Evolutionary conservation across 345 rosid species (phyloP).

Genomic region (Corchorus olitorius): DNA sequence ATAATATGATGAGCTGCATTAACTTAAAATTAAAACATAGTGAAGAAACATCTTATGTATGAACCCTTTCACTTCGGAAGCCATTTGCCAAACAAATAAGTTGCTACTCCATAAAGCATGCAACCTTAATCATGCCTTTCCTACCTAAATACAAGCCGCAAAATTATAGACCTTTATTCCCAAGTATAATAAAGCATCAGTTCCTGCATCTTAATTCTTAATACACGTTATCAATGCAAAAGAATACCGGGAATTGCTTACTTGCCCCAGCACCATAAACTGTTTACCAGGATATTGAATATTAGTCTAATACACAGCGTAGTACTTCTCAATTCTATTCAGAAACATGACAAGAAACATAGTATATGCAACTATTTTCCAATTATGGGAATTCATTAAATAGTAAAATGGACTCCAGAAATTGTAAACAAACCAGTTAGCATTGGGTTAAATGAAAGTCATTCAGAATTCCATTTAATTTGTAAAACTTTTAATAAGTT

Average conservation of each 20-base stretch:
- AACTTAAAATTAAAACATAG: no score
- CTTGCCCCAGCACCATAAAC: not conserved
- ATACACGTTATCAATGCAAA: not conserved
- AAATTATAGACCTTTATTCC: not conserved
- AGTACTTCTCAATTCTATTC: not conserved
- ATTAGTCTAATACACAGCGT: not conserved
- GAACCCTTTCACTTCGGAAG: not conserved
- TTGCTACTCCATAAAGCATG: not conserved
- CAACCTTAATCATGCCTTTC: not conserved
- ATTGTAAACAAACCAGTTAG: not conserved
- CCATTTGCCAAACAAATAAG: not conserved
- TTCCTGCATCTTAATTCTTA: not conserved
- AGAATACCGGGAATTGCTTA: no score
- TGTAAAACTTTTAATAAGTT: not conserved
- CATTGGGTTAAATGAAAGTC: not conserved
- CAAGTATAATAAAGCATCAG: not conserved
- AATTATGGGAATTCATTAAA: not conserved
- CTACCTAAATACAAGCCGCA: not conserved
- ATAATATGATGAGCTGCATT: no score
- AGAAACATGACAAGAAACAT: not conserved
- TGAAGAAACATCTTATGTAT: not conserved
- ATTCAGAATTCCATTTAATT: not conserved
- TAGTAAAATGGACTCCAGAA: not conserved
- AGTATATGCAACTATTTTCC: not conserved
- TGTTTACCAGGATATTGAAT: not conserved